A percentile compares a stretch with the other conserved stretches of the same genome.
phyloP scores from a whole-genome alignment of 164 flowering plant genomes.

The Sedum album region DNA sequence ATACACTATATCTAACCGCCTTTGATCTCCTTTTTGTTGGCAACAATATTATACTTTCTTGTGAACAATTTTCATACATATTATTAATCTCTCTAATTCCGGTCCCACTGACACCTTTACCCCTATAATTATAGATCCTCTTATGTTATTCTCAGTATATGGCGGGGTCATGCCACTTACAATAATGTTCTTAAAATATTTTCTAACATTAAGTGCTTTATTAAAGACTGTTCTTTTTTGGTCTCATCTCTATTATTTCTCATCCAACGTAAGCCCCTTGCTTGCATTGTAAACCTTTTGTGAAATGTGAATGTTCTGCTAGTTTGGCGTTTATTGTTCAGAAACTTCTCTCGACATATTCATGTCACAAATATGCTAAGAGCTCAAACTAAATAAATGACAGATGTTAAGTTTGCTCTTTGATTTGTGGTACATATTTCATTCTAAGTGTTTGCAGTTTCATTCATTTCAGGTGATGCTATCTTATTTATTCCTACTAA shows the following conservation, averaged over 20 bases:
- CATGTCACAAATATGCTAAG: not conserved
- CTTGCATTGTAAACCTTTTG: not conserved
- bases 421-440: not conserved
- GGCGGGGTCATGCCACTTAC: not conserved
- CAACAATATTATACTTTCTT: not conserved
- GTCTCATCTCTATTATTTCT: not conserved
- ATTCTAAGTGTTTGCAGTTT: not conserved
- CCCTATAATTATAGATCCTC: not conserved
- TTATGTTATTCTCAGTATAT: not conserved
- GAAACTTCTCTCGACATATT: not conserved
- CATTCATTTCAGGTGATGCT: not conserved
- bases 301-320: not conserved
- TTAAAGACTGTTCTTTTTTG: not conserved
- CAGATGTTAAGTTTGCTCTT: not conserved
- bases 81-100: not conserved
- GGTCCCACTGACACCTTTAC: not conserved
- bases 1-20: not conserved
- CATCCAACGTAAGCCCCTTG: not conserved
- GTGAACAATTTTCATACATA: not conserved
- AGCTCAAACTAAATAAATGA: not conserved
- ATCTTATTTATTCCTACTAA: not conserved
- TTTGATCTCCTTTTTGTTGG: not conserved
- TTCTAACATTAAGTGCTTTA: not conserved
- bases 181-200: not conserved
- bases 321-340: not conserved